Percentiles rank a stretch among this genome's conserved stretches.
These are phyloP conservation scores for Linderniella brevidens DNA, from an alignment of 257 asterid species.

Conservation along the genomic window DNA sequence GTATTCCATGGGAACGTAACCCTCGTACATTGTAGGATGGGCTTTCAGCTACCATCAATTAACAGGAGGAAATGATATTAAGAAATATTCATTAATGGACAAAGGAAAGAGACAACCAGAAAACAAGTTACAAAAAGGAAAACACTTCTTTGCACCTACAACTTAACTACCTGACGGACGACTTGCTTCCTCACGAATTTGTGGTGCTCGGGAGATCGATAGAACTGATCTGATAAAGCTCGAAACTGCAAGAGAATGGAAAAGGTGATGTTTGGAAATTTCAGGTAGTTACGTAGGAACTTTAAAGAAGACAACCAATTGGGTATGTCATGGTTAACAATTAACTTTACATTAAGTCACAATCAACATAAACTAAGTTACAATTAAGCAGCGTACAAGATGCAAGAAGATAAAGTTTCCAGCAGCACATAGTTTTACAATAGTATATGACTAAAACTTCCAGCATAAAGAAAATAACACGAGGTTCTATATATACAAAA, in stretches of 20 bases:
- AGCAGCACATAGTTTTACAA: too few relatives aligned
- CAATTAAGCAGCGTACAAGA: too few relatives aligned
- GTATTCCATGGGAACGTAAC: constrained; percentile 91
- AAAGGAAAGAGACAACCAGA: neutral
- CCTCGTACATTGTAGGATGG: constrained; percentile 68
- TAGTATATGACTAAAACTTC: neutral
- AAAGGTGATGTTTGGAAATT: neutral
- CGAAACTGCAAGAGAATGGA: constrained; percentile 34
- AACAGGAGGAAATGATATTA: constrained; percentile 11
- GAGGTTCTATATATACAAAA: constrained; percentile 1
- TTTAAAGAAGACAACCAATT: neutral
- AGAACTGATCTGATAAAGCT: constrained; percentile 91
- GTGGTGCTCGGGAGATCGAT: constrained; percentile 88
- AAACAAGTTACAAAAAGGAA: constrained; percentile 3
- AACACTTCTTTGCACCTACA: constrained; percentile 3
- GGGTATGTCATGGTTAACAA: too few relatives aligned
- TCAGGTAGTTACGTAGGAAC: neutral
- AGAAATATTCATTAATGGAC: constrained; percentile 5
- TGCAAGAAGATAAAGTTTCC: too few relatives aligned
- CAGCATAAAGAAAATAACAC: neutral
- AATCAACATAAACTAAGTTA: too few relatives aligned
- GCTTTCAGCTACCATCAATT: constrained; percentile 56
- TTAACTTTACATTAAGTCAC: too few relatives aligned
- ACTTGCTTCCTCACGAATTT: constrained; percentile 78
- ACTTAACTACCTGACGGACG: constrained; percentile 49